phyloP scores from a whole-genome alignment of 306 rosid species.

The Canavalia ensiformis region DNA sequence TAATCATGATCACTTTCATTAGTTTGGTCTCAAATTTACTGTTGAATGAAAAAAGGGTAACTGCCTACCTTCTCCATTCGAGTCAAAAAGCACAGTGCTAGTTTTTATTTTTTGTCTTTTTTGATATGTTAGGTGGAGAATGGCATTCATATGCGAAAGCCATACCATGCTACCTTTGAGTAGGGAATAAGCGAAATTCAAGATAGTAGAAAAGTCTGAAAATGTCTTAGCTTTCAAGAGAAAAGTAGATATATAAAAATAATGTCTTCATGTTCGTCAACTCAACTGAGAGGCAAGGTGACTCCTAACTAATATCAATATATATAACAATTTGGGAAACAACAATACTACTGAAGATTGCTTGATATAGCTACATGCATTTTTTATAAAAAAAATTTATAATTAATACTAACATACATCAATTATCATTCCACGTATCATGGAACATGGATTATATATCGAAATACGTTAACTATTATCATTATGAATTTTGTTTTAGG shows the following conservation, averaged over 20 bases:
- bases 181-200: slow-evolving; percentile 69
- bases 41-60: slow-evolving; percentile 34
- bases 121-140: slow-evolving; percentile 62
- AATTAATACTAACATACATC: slow-evolving; percentile 20
- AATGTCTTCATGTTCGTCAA: slow-evolving; percentile 47
- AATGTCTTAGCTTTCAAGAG: slow-evolving; percentile 83
- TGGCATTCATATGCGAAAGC: slow-evolving; percentile 53
- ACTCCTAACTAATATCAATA: neutral
- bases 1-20: slow-evolving; percentile 45
- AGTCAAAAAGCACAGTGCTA: slow-evolving; percentile 31
- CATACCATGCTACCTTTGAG: slow-evolving; percentile 67
- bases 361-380: slow-evolving; percentile 38
- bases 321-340: neutral
- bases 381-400: slow-evolving; percentile 22
- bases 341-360: slow-evolving; percentile 40
- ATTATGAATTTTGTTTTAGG: slow-evolving; percentile 6
- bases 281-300: slow-evolving; percentile 29
- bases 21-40: slow-evolving; percentile 48
- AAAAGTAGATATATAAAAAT: slow-evolving; percentile 51
- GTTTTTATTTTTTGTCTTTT: slow-evolving; percentile 6
- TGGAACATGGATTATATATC: slow-evolving; percentile 34
- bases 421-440: slow-evolving; percentile 49
- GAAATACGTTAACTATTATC: slow-evolving; percentile 43
- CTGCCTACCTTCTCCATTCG: slow-evolving; percentile 22
- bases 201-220: slow-evolving; percentile 45